Base-by-base conservation (phyloP, 2,329 filamentous ascomycete species). In the Arthrobotrys pseudoclavata region DNA sequence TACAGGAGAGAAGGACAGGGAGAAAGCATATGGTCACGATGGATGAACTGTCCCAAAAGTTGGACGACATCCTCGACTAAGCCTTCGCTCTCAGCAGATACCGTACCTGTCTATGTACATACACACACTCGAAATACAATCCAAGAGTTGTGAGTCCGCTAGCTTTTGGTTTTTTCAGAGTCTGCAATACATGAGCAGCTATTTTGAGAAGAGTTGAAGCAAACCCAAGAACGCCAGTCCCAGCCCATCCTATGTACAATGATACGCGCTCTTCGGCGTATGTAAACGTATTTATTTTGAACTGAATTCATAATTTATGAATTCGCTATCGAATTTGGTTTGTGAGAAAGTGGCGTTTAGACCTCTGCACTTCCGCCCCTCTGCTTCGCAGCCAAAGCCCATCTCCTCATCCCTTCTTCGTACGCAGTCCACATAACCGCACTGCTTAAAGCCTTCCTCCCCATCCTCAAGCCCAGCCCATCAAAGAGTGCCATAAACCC, bases 351-450 rank as follows among this genome's bases (percentile, higher is more conserved):
- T 34, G 50, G 53, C 13, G 42, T 50, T 62, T 67, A 77, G 12
- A 77, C n/a, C 22, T 67, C 61, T 15, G 60, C 42, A 42, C 61
- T 63, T 3, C 34, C 34, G 0, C 67, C 68, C 45, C 60, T 69
- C 40, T 53, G 61, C 40, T 57, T 74, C 7, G 75, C 75, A 2
- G 75, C 69, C 13, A 74, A 47, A 45, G 64, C 79, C 81, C 80
- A 76, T 79, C 76, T 22, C 68, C 72, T 76, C 76, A 82, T 82
- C 83, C 71, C 81, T 81, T 53, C 80, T 85, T 99, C 96, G 82
- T 99, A 99, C 47, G 97, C 87, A 9, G 95, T 98, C 96, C 96
- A 99, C 6, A 95, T 95, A 80, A 98, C 86, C n/a, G 96, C 96
- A 64, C 92, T 95, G 84, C 94, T 97, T 52, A 97, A 85, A 4